These are phyloP conservation scores for Leucosporidium scottii DNA, from an alignment of 768 basidiomycete genomes.

Conservation along the genomic window DNA sequence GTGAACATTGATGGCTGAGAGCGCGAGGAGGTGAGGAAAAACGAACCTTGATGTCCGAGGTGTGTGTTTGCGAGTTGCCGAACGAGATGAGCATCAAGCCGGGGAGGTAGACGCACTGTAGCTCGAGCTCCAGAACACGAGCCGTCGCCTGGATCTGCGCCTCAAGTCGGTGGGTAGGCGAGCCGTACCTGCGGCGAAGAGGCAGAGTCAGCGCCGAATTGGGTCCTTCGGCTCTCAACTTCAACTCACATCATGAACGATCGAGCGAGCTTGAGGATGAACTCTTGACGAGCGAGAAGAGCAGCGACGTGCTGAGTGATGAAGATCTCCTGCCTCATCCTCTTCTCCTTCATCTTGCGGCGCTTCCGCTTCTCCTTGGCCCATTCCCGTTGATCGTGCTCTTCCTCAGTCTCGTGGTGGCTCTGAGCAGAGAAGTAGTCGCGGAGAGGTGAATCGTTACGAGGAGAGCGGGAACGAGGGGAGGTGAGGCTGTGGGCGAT, in stretches of 20 bases:
- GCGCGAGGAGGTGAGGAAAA: neutral
- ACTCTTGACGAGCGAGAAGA: constrained; percentile 47
- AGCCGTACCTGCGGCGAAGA: constrained; percentile 37
- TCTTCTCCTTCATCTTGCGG: constrained; percentile 48
- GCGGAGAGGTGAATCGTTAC: no score
- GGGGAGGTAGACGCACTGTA: constrained; percentile 46
- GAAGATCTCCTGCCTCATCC: constrained; percentile 67
- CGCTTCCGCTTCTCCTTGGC: constrained; percentile 40
- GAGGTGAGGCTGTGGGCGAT: no score
- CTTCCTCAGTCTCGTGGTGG: constrained; percentile 19
- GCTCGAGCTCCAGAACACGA: constrained; percentile 44
- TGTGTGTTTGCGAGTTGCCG: constrained; percentile 67
- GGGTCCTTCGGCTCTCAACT: no score
- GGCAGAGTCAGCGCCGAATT: neutral
- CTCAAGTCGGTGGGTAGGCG: constrained; percentile 48
- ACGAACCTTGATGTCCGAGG: constrained; percentile 58
- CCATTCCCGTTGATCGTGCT: constrained; percentile 32
- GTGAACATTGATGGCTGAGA: neutral
- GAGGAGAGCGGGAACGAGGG: no score
- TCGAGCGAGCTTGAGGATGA: constrained; percentile 47
- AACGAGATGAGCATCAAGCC: constrained; percentile 68
- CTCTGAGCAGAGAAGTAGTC: neutral
- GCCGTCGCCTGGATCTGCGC: constrained; percentile 49
- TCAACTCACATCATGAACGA: constrained; percentile 46
- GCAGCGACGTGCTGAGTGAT: constrained; percentile 56